Evolutionary conservation across 352 stramenopile species (phyloP), one percentile per base, ranked within the genome.

Genomic region (Aphanomyces invadans): DNA sequence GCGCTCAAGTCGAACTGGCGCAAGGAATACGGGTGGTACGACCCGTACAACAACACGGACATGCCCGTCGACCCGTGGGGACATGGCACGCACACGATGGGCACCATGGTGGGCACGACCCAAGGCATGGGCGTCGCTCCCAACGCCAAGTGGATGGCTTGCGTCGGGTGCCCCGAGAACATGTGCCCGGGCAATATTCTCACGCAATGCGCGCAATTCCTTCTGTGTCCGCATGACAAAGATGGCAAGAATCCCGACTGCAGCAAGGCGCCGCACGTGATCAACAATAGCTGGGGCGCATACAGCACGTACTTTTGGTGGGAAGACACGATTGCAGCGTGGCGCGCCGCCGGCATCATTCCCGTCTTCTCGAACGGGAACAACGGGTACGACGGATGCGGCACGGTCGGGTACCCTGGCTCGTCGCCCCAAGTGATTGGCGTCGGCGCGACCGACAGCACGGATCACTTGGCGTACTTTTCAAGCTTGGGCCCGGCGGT

Each of bases 21-120:
- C 12, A 65, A 69, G 2, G n/a, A 59, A 19, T 77, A 75, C 19
- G 77, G 77, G 19, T 86, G 77, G 77, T 82, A 74, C 60, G 77
- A 86, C 48, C 59, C 68, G 1, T 52, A 80, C 29, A 70, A 70
- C 29, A 73, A 70, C 12, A 69, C 71, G 4, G 26, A 44, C 0
- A 69, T 69, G 4, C 78, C 78, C 2, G 55, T 73, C 12, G 73
- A 78, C 54, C 49, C 62, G 32, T 42, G 69, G n/a, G 70, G 73
- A 33, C 73, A 78, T 62, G 73, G 73, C 32, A 78, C 68, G 17
- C 68, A 74, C 57, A 76, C 71, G 12, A 52, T 76, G 10, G 64
- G 48, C 15, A 76, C 64, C 0, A 71, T 74, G 53, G 65, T 54
- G 1, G 71, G 69, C 12, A 29, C 63, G 26, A 81, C 44, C 7